These are phyloP conservation scores for Grifola frondosa DNA, from an alignment of 1,284 basidiomycete species.

Conservation along the genomic window DNA sequence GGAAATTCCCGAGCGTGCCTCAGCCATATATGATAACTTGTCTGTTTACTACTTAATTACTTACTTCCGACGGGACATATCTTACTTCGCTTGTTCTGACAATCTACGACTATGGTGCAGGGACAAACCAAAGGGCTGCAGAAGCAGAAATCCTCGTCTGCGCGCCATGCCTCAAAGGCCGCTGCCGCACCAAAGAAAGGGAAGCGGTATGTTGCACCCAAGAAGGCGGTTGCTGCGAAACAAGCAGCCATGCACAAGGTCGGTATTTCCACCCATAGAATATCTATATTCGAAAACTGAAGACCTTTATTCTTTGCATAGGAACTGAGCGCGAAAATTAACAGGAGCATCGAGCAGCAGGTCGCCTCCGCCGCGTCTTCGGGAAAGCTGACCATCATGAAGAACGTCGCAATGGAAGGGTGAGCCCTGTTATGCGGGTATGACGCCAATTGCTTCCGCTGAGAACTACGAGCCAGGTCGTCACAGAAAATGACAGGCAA, in stretches of 20 bases:
- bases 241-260: conserved; percentile 72
- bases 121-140: conserved; percentile 71
- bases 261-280: conserved; percentile 9
- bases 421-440: conserved; percentile 31
- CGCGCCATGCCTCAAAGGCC: conserved; percentile 59
- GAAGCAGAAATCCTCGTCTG: conserved; percentile 44
- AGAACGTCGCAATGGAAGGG: conserved; percentile 53
- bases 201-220: conserved; percentile 66
- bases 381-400: conserved; percentile 89
- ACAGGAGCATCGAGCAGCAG: conserved; percentile 85
- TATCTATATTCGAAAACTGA: no score
- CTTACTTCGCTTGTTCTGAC: neutral
- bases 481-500: conserved; percentile 18
- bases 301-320: conserved; percentile 36
- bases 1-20: conserved; percentile 17
- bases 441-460: neutral
- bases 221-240: conserved; percentile 67
- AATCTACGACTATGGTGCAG: conserved; percentile 42
- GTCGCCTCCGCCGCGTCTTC: conserved; percentile 85
- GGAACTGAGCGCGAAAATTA: conserved; percentile 86
- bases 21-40: neutral
- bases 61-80: neutral
- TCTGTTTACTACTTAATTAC: neutral
- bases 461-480: conserved; percentile 7
- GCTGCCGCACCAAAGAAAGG: conserved; percentile 74